Evolutionary conservation across 257 asterid genomes (phyloP), one percentile per base, ranked within the genome.

Genomic region (Solanum bukasovii): DNA sequence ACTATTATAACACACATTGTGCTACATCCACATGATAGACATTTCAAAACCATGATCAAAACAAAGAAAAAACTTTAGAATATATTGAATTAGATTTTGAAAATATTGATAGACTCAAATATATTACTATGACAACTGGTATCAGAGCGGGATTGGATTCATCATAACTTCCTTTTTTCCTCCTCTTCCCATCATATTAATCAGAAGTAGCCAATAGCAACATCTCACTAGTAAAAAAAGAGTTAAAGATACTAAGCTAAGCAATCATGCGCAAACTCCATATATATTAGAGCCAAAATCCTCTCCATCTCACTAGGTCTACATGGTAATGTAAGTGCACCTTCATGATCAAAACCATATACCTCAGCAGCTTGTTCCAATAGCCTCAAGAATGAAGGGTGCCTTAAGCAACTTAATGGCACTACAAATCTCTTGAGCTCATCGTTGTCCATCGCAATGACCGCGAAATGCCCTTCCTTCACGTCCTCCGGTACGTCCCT

Each of bases 401-500:
- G 90, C 3, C 86, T 87, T 49, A 92, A 79, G 34, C 40, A 91
- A 87, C 90, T 70, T 84, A 92, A 70, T 2, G 93, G 93, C 18
- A 91, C 85, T 0, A 91, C 86, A 44, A 92, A 89, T 84, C 92
- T 89, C 78, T 90, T 88, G 71, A 89, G 25, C 44, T 89, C 87
- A 74, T 84, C 86, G 4, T 89, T 88, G 34, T 88, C 90, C 74
- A 70, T 70, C 1, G 93, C 93, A 12, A 91, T 84, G 35, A 92
- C 94, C 3, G 91, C 92, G 49, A 91, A 91, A 86, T 92, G 93
- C 6, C 94, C 93, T 82, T 92, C 91, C 59, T 90, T 92, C 61
- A 91, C 91, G n/a, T 94, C 98, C 0, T 91, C 90, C 23, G 96
- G 94, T 33, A 95, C 94, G 3, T 83, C 77, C 56, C 0, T 86